A percentile compares a stretch with the other conserved stretches of the same genome.
Conservation (phyloP, 164 flowering plant species). For the Chimonanthus salicifolius region DNA sequence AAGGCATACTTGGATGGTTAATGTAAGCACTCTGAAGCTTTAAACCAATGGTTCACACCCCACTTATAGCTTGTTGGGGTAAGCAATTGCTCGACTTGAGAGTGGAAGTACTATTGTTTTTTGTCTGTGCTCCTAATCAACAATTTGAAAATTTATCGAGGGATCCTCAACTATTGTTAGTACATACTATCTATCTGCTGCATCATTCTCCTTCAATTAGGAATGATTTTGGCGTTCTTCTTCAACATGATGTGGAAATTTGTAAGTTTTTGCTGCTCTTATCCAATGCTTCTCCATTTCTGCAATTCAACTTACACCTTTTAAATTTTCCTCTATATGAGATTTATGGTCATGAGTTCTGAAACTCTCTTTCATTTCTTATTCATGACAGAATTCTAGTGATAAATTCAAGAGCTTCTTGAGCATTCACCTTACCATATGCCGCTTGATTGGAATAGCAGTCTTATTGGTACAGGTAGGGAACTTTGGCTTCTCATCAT, state of each 20-base stretch:
- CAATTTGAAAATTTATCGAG: not conserved
- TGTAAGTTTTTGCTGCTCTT: constrained; percentile 17
- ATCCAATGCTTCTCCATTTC: not conserved
- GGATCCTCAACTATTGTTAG: constrained; percentile 31
- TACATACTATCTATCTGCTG: constrained; percentile 26
- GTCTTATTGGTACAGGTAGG: constrained; percentile 42
- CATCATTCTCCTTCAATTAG: constrained; percentile 29
- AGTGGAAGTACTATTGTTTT: too few relatives aligned
- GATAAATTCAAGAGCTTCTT: constrained; percentile 18
- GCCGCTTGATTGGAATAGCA: constrained; percentile 25
- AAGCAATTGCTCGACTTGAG: too few relatives aligned
- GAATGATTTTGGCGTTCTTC: constrained; percentile 27
- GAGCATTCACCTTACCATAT: constrained; percentile 26
- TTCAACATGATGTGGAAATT: constrained; percentile 34
- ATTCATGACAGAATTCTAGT: not conserved
- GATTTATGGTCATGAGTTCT: not conserved
- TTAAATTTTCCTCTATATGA: not conserved
- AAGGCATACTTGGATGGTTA: too few relatives aligned
- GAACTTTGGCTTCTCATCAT: not conserved
- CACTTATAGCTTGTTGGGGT: too few relatives aligned
- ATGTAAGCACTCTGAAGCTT: too few relatives aligned
- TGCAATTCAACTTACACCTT: not conserved
- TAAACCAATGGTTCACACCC: too few relatives aligned
- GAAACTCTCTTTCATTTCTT: not conserved
- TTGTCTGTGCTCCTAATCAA: not conserved